phyloP scores from a whole-genome alignment of 352 stramenopile genomes.

The Pythium phragmiticola region DNA sequence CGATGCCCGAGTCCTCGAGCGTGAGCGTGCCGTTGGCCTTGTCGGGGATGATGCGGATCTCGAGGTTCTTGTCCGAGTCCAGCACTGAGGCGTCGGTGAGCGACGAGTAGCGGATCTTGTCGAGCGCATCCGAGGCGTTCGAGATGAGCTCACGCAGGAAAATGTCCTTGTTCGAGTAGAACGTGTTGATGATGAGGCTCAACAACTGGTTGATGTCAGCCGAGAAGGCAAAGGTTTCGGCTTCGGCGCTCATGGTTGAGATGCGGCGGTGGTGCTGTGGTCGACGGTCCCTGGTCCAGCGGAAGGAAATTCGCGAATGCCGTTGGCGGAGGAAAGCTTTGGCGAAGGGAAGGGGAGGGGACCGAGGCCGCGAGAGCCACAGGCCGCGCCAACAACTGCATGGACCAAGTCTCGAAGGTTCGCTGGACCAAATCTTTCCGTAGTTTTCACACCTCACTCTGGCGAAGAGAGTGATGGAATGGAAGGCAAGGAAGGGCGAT shows the following conservation, averaged over 20 bases:
- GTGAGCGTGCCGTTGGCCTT: conserved; percentile 99
- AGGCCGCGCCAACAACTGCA: conserved; percentile 7
- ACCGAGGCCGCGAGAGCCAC: not conserved
- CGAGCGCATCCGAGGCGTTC: conserved; percentile 95
- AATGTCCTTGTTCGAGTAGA: conserved; percentile 99
- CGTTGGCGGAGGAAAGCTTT: not conserved
- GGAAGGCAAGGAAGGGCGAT: conserved; percentile 2
- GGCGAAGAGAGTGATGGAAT: conserved; percentile 4
- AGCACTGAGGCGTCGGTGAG: conserved; percentile 96
- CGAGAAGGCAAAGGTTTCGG: conserved; percentile 99
- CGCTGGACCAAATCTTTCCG: conserved; percentile 23
- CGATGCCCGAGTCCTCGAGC: conserved; percentile 98
- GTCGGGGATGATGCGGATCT: conserved; percentile 99
- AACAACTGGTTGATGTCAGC: conserved; percentile 99
- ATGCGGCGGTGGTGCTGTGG: not conserved
- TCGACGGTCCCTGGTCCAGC: conserved; percentile 31
- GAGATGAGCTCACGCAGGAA: conserved; percentile 97
- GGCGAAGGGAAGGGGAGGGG: not conserved
- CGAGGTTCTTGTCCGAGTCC: conserved; percentile 96
- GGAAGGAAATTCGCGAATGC: conserved; percentile 61
- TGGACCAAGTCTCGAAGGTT: conserved; percentile 24
- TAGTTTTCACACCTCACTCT: conserved; percentile 14
- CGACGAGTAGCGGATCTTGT: conserved; percentile 98
- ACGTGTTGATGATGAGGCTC: conserved; percentile 98
- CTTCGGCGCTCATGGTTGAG: conserved; percentile 78